These are phyloP conservation scores for Podila minutissima DNA, from an alignment of 192 early-diverging fungal genomes.

Conservation along the genomic window DNA sequence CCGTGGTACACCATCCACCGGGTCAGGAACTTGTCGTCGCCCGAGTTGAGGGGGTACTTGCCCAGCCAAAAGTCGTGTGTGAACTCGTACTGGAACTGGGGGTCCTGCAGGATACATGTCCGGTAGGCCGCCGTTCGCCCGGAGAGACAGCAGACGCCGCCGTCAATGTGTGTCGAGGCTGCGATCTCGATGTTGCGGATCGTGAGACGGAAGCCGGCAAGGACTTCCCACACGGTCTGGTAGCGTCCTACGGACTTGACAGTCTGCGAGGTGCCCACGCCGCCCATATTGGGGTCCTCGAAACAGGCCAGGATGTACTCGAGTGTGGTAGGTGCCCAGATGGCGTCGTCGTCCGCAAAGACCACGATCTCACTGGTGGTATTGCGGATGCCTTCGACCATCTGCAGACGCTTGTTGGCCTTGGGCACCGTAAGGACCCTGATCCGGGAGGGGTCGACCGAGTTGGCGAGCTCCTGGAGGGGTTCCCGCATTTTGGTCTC, in stretches of 20 bases:
- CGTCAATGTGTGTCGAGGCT: slow-evolving; percentile 78
- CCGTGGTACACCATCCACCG: slow-evolving; percentile 77
- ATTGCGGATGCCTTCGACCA: slow-evolving; percentile 73
- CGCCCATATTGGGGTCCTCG: slow-evolving; percentile 76
- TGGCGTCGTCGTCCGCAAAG: slow-evolving; percentile 77
- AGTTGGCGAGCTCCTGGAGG: slow-evolving; percentile 65
- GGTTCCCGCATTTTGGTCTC: slow-evolving; percentile 61
- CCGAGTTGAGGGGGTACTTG: slow-evolving; percentile 77
- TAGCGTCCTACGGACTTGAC: slow-evolving; percentile 66
- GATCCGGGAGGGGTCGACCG: slow-evolving; percentile 64
- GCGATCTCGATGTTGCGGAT: slow-evolving; percentile 81
- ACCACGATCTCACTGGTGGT: slow-evolving; percentile 71
- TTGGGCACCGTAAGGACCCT: slow-evolving; percentile 65
- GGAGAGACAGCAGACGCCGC: slow-evolving; percentile 78
- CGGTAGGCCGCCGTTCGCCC: slow-evolving; percentile 78
- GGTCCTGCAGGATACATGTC: slow-evolving; percentile 74
- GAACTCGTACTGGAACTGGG: slow-evolving; percentile 77
- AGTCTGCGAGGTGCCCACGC: slow-evolving; percentile 72
- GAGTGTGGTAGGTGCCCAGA: slow-evolving; percentile 70
- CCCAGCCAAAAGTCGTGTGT: slow-evolving; percentile 79
- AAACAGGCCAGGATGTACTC: slow-evolving; percentile 76
- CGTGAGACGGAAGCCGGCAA: slow-evolving; percentile 74
- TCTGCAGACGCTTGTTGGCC: slow-evolving; percentile 75
- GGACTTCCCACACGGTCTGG: slow-evolving; percentile 77
- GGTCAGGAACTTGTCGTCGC: slow-evolving; percentile 81